Base-by-base conservation (phyloP, 371 early-diverging fungal genomes). In the Vairimorpha necatrix region DNA sequence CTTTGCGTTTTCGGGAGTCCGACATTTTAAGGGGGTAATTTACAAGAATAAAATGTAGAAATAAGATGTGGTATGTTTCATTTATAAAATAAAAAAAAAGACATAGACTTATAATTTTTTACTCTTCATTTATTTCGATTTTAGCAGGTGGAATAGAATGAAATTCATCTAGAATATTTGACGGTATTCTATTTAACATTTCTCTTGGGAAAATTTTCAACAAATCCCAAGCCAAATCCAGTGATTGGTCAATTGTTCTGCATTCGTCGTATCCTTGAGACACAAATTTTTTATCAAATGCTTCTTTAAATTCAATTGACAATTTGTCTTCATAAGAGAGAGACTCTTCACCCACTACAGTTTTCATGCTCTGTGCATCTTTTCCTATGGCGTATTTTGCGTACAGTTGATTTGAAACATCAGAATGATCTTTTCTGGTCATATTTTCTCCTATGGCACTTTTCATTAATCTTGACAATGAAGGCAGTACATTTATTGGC, bases 341-440 rank as follows among this genome's bases (percentile, higher is more conserved):
- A 14, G 96, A 96, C 84, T 99, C 99, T 85, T 99, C 99, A 84
- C 99, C 99, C 60, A 99, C 97, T 50, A 99, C 99, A 65, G 98
- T 95, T 89, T 98, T 99, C 98, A 99, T 98, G 47, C 97, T 92
- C 26, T 93, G 92, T 2, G 98, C 98, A 85, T 99, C 99, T 80
- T 93, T 90, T 83, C 99, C 99, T 82, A 99, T 97, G 60, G 99
- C 99, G 84, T 99, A 99, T 87, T 97, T 99, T 79, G 99, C 97
- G 85, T 99, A 99, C 84, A 99, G 86, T 87, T 99, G 99, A 87
- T 96, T 99, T 32, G 95, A 94, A 36, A 99, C 98, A 88, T 99
- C 99, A 75, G 95, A 93, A 86, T 99, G 99, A 85, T 99, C 99
- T 83, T 92, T 93, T 76, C 99, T 89, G 7, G 98, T 99, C 89